These are phyloP conservation scores for Apiotrichum siamense DNA, from an alignment of 1,284 basidiomycete genomes.

Conservation along the genomic window DNA sequence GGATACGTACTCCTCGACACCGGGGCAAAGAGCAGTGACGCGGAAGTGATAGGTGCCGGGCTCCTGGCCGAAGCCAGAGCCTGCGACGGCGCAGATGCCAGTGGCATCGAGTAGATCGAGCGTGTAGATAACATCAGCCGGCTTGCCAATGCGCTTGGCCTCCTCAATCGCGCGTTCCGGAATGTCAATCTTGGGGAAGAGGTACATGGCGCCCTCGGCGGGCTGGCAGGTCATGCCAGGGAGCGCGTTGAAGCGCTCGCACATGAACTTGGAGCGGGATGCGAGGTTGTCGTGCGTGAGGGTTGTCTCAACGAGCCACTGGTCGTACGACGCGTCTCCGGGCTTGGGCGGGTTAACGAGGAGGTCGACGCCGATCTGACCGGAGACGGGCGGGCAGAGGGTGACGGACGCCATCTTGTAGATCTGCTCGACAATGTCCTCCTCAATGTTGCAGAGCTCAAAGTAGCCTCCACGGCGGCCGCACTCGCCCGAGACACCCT, in stretches of 20 bases:
- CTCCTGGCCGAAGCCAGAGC: slow-evolving; percentile 85
- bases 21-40: slow-evolving; percentile 76
- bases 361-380: slow-evolving; percentile 76
- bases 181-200: slow-evolving; percentile 71
- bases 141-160: slow-evolving; percentile 65
- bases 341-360: slow-evolving; percentile 76
- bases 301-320: slow-evolving; percentile 76
- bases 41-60: slow-evolving; percentile 81
- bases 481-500: slow-evolving; percentile 90
- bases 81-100: slow-evolving; percentile 88
- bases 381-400: slow-evolving; percentile 79
- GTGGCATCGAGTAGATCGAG: slow-evolving; percentile 76
- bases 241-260: slow-evolving; percentile 65
- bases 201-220: slow-evolving; percentile 77
- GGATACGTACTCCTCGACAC: slow-evolving; percentile 78
- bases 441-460: slow-evolving; percentile 72
- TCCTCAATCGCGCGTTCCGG: slow-evolving; percentile 65
- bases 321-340: slow-evolving; percentile 66
- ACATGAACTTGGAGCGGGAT: slow-evolving; percentile 66
- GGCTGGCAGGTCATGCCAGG: slow-evolving; percentile 78
- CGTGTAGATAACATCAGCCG: slow-evolving; percentile 81
- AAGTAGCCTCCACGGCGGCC: slow-evolving; percentile 91
- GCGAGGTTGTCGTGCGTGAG: slow-evolving; percentile 68
- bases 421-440: slow-evolving; percentile 71
- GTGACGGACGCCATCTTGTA: slow-evolving; percentile 92